Conservation (phyloP, 768 basidiomycete genomes). For the Boletales sp. region DNA sequence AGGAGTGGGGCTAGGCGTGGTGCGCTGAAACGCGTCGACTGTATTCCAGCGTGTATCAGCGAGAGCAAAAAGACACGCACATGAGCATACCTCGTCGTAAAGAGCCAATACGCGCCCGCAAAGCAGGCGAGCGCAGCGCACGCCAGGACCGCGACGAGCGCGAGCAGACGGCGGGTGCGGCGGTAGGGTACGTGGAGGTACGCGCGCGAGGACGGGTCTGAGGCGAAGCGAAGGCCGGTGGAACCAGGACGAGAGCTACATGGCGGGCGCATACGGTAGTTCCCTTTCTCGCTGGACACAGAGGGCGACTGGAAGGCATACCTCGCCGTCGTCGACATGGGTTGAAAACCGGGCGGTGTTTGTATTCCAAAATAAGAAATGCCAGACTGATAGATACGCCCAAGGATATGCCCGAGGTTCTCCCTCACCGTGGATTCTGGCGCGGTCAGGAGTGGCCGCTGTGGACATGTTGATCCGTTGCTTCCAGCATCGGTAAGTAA, state of each 20-base stretch:
- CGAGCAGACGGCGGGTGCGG: constrained; percentile 35
- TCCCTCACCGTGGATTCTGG: too few relatives aligned
- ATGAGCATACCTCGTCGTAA: constrained; percentile 55
- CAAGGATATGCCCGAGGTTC: too few relatives aligned
- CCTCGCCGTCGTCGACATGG: constrained; percentile 1
- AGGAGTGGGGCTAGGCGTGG: not conserved
- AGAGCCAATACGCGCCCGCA: constrained; percentile 59
- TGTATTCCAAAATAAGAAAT: too few relatives aligned
- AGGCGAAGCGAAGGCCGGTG: constrained; percentile 14
- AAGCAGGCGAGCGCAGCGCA: constrained; percentile 53
- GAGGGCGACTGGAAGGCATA: constrained; percentile 52
- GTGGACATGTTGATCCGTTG: too few relatives aligned
- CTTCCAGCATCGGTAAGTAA: too few relatives aligned
- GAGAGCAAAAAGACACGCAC: constrained; percentile 18
- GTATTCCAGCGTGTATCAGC: constrained; percentile 8
- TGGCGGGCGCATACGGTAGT: constrained; percentile 56
- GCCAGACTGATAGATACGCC: too few relatives aligned
- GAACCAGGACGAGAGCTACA: constrained; percentile 27
- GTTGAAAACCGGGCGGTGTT: too few relatives aligned
- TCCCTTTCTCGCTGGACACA: constrained; percentile 60
- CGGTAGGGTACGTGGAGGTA: constrained; percentile 17
- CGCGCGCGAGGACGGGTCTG: constrained; percentile 3
- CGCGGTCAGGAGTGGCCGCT: too few relatives aligned
- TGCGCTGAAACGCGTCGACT: constrained; percentile 20
- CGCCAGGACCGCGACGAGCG: constrained; percentile 45